Evolutionary conservation across 2,329 filamentous ascomycete species (phyloP).

Genomic region (Cercospora sp.): DNA sequence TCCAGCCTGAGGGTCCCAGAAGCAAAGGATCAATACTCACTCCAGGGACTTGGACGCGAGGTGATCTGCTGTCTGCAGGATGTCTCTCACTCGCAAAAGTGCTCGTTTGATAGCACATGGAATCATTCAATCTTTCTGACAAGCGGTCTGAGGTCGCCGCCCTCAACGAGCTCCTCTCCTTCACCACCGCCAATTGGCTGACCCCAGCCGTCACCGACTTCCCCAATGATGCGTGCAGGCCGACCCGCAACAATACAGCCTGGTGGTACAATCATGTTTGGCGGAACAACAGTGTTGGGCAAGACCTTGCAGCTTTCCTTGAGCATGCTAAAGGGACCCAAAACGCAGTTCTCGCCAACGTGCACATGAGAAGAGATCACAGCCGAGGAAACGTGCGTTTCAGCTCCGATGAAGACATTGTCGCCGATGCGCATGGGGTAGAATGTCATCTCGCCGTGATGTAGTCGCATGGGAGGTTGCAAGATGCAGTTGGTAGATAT

Average conservation of each 20-base stretch:
- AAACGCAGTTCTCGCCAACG: slow-evolving; percentile 72
- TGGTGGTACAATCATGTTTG: slow-evolving; percentile 88
- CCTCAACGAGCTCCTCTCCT: slow-evolving; percentile 51
- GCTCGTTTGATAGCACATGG: not conserved
- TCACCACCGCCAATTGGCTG: slow-evolving; percentile 43
- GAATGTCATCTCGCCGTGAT: slow-evolving; percentile 73
- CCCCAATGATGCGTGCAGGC: slow-evolving; percentile 77
- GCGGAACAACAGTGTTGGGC: slow-evolving; percentile 78
- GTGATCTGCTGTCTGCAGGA: not conserved
- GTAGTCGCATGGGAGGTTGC: slow-evolving; percentile 78
- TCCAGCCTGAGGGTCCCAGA: not conserved
- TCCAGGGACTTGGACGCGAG: not conserved
- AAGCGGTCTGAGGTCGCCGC: slow-evolving; percentile 51
- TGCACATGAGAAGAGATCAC: slow-evolving; percentile 82
- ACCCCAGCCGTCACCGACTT: slow-evolving; percentile 69
- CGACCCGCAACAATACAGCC: slow-evolving; percentile 86
- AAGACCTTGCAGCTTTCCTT: slow-evolving; percentile 91
- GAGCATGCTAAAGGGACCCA: slow-evolving; percentile 85
- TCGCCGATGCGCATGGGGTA: slow-evolving; percentile 91
- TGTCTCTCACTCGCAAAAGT: not conserved
- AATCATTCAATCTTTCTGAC: slow-evolving; percentile 49
- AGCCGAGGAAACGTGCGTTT: slow-evolving; percentile 76
- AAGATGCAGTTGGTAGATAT: slow-evolving; percentile 76
- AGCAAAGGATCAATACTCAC: not conserved
- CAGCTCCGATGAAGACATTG: slow-evolving; percentile 78